A percentile compares a stretch with the other conserved stretches of the same genome.
Evolutionary conservation across 106 monocot species (phyloP).

Genomic region (Dioscorea zingiberensis): DNA sequence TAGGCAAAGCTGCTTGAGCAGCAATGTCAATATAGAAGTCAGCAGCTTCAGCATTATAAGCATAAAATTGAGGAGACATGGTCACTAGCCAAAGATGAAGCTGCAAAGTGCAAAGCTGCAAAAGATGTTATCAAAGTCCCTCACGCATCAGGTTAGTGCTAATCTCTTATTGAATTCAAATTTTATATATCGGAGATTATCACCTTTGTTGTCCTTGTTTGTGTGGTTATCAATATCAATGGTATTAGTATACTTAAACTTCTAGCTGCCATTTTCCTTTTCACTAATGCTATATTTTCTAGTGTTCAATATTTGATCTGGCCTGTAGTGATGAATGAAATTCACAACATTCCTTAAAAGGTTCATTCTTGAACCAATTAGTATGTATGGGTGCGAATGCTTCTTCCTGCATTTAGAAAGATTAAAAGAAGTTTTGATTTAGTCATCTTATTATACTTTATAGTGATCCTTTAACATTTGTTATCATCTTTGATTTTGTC

Average conservation of each 20-base stretch:
- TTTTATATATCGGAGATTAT: no score
- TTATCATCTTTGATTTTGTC: constrained; percentile 1
- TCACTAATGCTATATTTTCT: no score
- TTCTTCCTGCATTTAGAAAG: not conserved
- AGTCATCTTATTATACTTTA: no score
- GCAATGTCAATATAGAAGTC: constrained; percentile 49
- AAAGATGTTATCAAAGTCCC: constrained; percentile 68
- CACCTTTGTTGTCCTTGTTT: not conserved
- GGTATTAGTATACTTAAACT: not conserved
- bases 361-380: no score
- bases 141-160: constrained; percentile 56
- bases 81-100: constrained; percentile 66
- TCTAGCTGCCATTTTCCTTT: no score
- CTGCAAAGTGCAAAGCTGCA: constrained; percentile 82
- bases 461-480: not conserved
- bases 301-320: no score
- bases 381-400: no score
- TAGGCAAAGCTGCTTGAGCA: constrained; percentile 38
- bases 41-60: constrained; percentile 55
- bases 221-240: not conserved
- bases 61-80: constrained; percentile 68
- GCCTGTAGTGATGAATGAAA: no score
- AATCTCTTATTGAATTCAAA: not conserved
- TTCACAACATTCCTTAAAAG: no score
- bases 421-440: not conserved